Evolutionary conservation across 164 flowering plant genomes (phyloP), one percentile per base, ranked within the genome.

Genomic region (Nelumbo lutea): DNA sequence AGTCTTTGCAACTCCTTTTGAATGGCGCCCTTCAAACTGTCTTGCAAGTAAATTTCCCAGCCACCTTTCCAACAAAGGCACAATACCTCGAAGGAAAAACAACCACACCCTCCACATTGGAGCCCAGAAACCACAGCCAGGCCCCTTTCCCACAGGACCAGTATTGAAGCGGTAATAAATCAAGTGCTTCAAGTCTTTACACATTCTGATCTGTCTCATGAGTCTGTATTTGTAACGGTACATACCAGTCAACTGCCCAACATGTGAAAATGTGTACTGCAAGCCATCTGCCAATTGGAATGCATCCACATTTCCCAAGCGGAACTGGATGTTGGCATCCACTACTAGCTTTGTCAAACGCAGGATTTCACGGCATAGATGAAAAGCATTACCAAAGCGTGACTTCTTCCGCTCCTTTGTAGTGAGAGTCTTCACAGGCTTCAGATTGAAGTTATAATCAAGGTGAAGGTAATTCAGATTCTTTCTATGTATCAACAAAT

Each of bases 71-170:
- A 96, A 77, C 56, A 96, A 74, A 70, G 99, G 99, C 64, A 96
- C 99, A 73, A 96, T 96, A 13, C 99, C 99, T 67, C 99, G 93
- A 57, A 96, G 95, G 83, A 96, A 96, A 75, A 96, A 96, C 72
- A 96, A 74, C 99, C 99, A 96, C 6, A 96, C 99, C 78, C 99
- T 87, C 99, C 99, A 96, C 99, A 96, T 96, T 42, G 99, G 97
- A 9, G 99, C 99, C 99, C 99, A 96, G 70, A 96, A 88, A 46
- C 99, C 99, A 88, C 99, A 96, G 44, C 99, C 99, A 74, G 99
- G 99, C 68, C 99, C 99, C 73, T 96, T 96, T 46, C 99, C 99
- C 61, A 96, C 99, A 2, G 99, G 99, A 10, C 99, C 99, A 72
- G 99, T 96, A 79, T 96, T 96, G 76, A 96, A 96, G 47, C 99